Conservation (phyloP, 441 rosid species). For the Populus hybrid region DNA sequence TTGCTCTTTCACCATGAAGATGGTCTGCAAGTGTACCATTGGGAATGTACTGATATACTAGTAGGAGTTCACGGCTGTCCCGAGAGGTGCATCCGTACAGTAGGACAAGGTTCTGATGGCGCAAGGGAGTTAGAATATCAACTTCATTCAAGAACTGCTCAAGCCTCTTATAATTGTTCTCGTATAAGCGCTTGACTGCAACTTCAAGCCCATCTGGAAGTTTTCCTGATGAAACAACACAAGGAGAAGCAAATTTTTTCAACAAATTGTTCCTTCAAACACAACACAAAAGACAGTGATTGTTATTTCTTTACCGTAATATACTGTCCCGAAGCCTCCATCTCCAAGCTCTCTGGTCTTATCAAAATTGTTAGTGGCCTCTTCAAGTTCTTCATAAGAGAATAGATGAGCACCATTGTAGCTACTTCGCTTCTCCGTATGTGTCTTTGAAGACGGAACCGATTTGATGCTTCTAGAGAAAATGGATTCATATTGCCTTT, state of each 20-base stretch:
- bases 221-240: constrained; percentile 35
- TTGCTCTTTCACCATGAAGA: constrained; percentile 60
- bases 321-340: constrained; percentile 92
- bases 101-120: constrained; percentile 71
- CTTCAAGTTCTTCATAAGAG: constrained; percentile 63
- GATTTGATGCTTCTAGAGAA: constrained; percentile 36
- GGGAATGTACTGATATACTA: constrained; percentile 76
- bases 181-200: constrained; percentile 87
- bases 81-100: constrained; percentile 89
- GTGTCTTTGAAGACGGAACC: constrained; percentile 27
- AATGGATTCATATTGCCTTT: constrained; percentile 23
- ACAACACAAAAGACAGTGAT: neutral
- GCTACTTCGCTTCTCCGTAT: constrained; percentile 40
- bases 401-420: constrained; percentile 53
- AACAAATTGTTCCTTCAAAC: neutral
- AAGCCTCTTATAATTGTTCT: constrained; percentile 62
- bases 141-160: constrained; percentile 87
- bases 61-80: constrained; percentile 70
- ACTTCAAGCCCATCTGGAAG: constrained; percentile 79
- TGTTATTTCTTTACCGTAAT: constrained; percentile 48
- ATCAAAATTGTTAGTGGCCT: constrained; percentile 70
- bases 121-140: constrained; percentile 63
- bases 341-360: constrained; percentile 64
- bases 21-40: constrained; percentile 94
- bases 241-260: neutral